phyloP scores from a whole-genome alignment of 345 rosid species.

The Excoecaria cochinchinensis region DNA sequence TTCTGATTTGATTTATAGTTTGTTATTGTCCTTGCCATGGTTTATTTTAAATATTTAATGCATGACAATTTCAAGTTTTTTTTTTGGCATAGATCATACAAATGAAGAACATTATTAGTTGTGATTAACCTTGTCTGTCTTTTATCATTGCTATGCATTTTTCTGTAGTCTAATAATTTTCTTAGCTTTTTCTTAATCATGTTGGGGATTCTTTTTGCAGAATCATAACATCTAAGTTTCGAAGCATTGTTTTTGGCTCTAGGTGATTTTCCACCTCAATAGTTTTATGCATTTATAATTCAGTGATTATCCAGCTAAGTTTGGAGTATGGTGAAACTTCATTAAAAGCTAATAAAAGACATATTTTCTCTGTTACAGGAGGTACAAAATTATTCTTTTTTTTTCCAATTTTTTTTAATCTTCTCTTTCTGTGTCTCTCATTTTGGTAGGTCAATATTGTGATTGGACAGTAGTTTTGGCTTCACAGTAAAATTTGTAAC shows the following conservation, averaged over 20 bases:
- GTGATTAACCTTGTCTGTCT: not conserved
- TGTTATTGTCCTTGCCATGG: no score
- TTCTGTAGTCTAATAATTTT: not conserved
- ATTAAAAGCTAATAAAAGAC: constrained; percentile 2
- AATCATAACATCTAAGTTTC: not conserved
- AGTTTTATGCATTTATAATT: not conserved
- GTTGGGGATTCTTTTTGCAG: not conserved
- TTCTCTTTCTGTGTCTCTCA: no score
- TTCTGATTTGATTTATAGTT: no score
- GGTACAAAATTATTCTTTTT: not conserved
- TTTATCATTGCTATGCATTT: not conserved
- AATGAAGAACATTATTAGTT: not conserved
- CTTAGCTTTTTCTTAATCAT: not conserved
- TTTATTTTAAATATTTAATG: no score
- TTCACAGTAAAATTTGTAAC: not conserved
- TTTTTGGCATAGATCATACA: not conserved
- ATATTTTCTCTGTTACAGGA: not conserved
- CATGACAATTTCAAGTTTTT: not conserved
- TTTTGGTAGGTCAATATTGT: not conserved
- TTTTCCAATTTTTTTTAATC: not conserved
- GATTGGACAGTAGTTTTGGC: not conserved
- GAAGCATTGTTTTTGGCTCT: not conserved
- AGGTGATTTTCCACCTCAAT: not conserved
- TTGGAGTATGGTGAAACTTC: constrained; percentile 6
- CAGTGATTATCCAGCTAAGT: not conserved